Conservation (phyloP, 306 rosid species). For the Acacia melanoxylon region DNA sequence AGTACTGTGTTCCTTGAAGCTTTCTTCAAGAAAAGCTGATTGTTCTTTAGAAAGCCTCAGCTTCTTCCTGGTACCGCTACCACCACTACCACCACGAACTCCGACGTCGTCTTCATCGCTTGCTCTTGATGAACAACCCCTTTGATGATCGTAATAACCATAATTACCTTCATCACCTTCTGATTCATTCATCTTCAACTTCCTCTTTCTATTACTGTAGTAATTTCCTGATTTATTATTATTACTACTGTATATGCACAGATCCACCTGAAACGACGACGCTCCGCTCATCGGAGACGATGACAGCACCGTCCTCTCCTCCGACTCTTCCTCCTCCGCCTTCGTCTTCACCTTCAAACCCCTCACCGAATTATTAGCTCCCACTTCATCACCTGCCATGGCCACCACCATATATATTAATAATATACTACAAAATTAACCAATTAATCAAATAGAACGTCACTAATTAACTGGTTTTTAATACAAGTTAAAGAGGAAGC, state of each 20-base stretch:
- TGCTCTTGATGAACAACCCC: constrained; percentile 63
- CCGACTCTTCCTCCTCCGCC: constrained; percentile 58
- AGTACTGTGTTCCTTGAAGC: constrained; percentile 90
- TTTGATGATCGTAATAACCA: constrained; percentile 48
- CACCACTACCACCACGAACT: constrained; percentile 45
- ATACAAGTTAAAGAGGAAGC: no score
- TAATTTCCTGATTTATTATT: constrained; percentile 21
- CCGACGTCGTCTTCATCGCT: constrained; percentile 91
- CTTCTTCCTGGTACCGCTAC: constrained; percentile 66
- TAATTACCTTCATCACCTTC: constrained; percentile 52
- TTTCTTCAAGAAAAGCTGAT: constrained; percentile 95
- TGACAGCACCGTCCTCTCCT: constrained; percentile 35
- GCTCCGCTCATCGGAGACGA: constrained; percentile 80
- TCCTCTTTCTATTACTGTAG: neutral
- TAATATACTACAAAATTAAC: neutral
- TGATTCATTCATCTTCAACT: constrained; percentile 27
- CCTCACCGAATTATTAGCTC: constrained; percentile 36
- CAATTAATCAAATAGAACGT: no score
- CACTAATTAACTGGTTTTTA: no score
- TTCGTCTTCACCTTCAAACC: constrained; percentile 59
- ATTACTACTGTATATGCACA: constrained; percentile 41
- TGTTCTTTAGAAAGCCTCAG: constrained; percentile 92
- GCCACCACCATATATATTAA: neutral
- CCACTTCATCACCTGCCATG: constrained; percentile 28
- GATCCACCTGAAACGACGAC: constrained; percentile 80